Percentiles rank a stretch among this genome's conserved stretches.
phyloP scores from a whole-genome alignment of 352 stramenopile genomes.

The Thalassiosira sp. region DNA sequence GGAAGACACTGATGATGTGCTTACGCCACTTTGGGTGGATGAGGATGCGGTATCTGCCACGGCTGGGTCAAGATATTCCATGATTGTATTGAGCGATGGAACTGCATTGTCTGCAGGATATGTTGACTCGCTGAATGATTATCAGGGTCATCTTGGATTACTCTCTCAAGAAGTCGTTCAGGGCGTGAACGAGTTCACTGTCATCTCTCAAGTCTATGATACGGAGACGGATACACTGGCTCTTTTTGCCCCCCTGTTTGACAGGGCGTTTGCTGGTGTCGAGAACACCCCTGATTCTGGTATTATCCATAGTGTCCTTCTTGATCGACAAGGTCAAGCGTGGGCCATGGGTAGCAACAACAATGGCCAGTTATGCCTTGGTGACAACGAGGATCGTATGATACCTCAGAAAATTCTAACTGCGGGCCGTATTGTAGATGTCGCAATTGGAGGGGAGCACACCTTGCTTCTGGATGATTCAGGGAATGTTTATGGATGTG shows the following conservation, averaged over 20 bases:
- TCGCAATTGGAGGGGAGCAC: slow-evolving; percentile 19
- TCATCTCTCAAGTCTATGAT: slow-evolving; percentile 26
- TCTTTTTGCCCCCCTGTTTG: slow-evolving; percentile 28
- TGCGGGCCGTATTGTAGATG: slow-evolving; percentile 20
- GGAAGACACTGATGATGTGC: slow-evolving; percentile 4
- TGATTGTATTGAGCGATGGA: slow-evolving; percentile 42
- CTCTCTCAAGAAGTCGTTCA: neutral
- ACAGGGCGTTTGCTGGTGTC: slow-evolving; percentile 39
- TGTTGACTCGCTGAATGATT: slow-evolving; percentile 46
- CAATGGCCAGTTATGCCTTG: slow-evolving; percentile 42
- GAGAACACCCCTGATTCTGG: slow-evolving; percentile 27
- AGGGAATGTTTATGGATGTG: slow-evolving; percentile 15
- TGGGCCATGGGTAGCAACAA: slow-evolving; percentile 24
- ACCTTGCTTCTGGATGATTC: slow-evolving; percentile 18
- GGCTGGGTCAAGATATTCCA: slow-evolving; percentile 41
- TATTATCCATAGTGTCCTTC: slow-evolving; percentile 31
- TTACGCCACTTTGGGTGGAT: neutral
- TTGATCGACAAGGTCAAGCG: slow-evolving; percentile 44
- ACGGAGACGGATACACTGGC: neutral
- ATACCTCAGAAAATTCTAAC: slow-evolving; percentile 16
- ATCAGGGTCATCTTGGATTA: slow-evolving; percentile 46
- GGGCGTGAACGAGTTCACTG: slow-evolving; percentile 24
- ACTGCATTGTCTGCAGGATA: slow-evolving; percentile 42
- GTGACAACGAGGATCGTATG: slow-evolving; percentile 16
- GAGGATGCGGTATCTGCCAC: slow-evolving; percentile 1